Conservation (phyloP, 2,329 filamentous ascomycete species). For the Xylariaceae sp. region DNA sequence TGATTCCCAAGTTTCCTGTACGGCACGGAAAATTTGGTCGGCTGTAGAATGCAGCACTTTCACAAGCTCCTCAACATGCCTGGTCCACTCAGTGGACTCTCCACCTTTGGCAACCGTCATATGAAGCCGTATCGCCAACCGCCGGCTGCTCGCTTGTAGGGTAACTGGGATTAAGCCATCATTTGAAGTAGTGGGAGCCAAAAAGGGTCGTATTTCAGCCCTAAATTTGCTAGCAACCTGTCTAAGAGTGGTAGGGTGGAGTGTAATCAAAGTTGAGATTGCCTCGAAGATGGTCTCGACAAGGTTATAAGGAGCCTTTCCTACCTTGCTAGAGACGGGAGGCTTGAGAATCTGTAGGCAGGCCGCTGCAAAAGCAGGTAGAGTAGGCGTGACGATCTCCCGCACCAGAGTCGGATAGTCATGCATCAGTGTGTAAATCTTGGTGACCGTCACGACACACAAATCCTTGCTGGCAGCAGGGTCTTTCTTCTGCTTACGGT, state of each 20-base stretch:
- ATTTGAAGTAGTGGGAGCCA: constrained; percentile 61
- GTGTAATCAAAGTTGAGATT: constrained; percentile 67
- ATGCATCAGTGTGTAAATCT: constrained; percentile 79
- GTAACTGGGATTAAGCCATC: constrained; percentile 45
- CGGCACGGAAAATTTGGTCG: constrained; percentile 71
- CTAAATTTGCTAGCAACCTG: constrained; percentile 68
- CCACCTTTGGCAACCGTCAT: constrained; percentile 78
- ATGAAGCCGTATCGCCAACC: constrained; percentile 66
- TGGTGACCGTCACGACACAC: constrained; percentile 69
- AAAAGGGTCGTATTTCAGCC: constrained; percentile 52
- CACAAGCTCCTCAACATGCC: constrained; percentile 58
- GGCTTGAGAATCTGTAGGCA: constrained; percentile 64
- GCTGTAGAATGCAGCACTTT: constrained; percentile 65
- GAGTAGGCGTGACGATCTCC: constrained; percentile 80
- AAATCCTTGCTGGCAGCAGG: constrained; percentile 71
- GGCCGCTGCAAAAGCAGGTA: constrained; percentile 69
- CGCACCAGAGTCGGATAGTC: constrained; percentile 77
- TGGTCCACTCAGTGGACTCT: constrained; percentile 73
- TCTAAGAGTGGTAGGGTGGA: constrained; percentile 78
- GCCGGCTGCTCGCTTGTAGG: constrained; percentile 56
- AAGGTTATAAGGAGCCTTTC: constrained; percentile 45
- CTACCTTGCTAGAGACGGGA: constrained; percentile 36
- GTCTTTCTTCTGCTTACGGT: constrained; percentile 63
- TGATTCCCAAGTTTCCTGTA: constrained; percentile 79
- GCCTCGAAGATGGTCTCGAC: constrained; percentile 67